A percentile compares a stretch with the other conserved stretches of the same genome.
Conservation (phyloP, 352 stramenopile genomes). For the Phytophthora cactorum region DNA sequence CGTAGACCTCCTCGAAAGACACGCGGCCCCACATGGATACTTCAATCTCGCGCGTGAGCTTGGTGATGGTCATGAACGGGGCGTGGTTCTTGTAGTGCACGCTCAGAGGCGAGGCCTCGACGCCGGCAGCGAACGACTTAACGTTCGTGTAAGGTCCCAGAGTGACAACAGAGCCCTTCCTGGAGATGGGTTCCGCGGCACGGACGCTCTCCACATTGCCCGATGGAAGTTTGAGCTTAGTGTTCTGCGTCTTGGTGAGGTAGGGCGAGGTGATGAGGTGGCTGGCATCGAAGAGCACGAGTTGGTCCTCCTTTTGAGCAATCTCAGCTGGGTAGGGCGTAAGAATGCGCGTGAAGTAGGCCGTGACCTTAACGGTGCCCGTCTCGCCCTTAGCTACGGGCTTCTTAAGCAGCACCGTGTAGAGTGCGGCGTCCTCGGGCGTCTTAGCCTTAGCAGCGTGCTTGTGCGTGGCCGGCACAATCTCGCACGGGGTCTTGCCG, state of each 20-base stretch:
- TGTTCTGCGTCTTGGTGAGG: conserved; percentile 78
- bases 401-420: conserved; percentile 76
- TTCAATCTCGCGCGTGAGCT: conserved; percentile 87
- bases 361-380: conserved; percentile 75
- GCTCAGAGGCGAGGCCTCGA: conserved; percentile 30
- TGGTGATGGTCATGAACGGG: conserved; percentile 87
- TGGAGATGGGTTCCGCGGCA: conserved; percentile 56
- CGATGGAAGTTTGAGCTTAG: conserved; percentile 85
- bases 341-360: conserved; percentile 81
- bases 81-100: conserved; percentile 90
- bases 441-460: conserved; percentile 31
- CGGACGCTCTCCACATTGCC: conserved; percentile 76
- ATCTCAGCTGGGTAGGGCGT: conserved; percentile 82
- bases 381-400: conserved; percentile 55
- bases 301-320: conserved; percentile 83
- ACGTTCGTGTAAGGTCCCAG: conserved; percentile 84
- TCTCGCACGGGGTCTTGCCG: conserved; percentile 73
- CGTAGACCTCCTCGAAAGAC: conserved; percentile 89
- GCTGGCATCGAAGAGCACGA: conserved; percentile 78
- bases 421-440: conserved; percentile 55
- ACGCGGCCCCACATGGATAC: conserved; percentile 92
- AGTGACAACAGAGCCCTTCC: conserved; percentile 78
- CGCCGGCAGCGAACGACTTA: conserved; percentile 41
- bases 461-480: conserved; percentile 49
- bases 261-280: conserved; percentile 82